Base-by-base conservation (phyloP, 305 asterid species). In the Fraxinus xanthoxyloides region DNA sequence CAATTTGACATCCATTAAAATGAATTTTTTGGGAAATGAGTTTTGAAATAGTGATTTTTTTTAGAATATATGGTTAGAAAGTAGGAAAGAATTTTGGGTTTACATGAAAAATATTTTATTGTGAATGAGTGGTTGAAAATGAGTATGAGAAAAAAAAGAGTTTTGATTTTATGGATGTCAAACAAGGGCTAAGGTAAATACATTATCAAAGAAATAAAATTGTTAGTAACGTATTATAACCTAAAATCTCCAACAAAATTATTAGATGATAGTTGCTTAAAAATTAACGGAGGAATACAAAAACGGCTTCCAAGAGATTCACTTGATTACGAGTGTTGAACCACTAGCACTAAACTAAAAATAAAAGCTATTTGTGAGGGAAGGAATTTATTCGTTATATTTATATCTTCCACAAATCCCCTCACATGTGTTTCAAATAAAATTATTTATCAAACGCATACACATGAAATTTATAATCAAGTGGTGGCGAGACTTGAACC, bases 161-260 rank as follows among this genome's bases (percentile, higher is more conserved):
- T 46, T 3, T 48, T 48, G 7, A 51, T 15, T 48, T 48, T 15
- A 48, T 15, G 59, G 61, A 4, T 51, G 61, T 51, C 61, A 17
- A 51, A 51, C 23, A 17, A 6, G 23, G 61, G 8, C 61, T 51
- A 48, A 31, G 24, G 24, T 70, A 6, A 0, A 30, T 31, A 24
- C 36, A 34, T 43, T 40, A 63, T 70, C 63, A 79, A 30, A 38
- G 28, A 77, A 79, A 31, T 2, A 77, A 51, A 76, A 31, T 56
- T 76, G 31, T 73, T 34, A 73, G 35, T 82, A 72, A 79, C 79
- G 46, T 76, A 81, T 46, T 77, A n/a, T 12, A 12, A 48, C 34
- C 30, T 80, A 67, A 36, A 54, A 75, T 78, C 85, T 36, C 77
- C 76, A 10, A 69, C 2, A 24, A 13, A 69, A 28, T 28, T 69